Evolutionary conservation across 176 grass and related monocot species (phyloP).

Genomic region (Paspalum vaginatum): DNA sequence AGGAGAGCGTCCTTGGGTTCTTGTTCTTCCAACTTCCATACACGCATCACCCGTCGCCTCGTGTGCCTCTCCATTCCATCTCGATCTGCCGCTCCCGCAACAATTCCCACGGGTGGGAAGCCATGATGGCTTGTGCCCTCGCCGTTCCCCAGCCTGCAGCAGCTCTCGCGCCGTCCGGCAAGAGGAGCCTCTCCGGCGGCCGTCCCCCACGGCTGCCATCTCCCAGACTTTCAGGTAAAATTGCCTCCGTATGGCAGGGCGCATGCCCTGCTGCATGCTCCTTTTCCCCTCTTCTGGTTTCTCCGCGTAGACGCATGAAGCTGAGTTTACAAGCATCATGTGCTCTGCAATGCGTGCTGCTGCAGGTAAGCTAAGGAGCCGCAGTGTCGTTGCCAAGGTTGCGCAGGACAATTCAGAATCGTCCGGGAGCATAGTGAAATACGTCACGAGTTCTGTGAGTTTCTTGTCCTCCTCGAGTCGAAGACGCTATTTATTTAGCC

Average conservation of each 20-base stretch:
- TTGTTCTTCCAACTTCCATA: neutral
- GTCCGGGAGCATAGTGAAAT: slow-evolving; percentile 65
- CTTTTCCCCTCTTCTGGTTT: neutral
- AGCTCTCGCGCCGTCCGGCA: slow-evolving; percentile 28
- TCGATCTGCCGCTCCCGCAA: neutral
- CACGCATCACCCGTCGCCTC: neutral
- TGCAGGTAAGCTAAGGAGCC: slow-evolving; percentile 52
- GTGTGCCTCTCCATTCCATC: neutral
- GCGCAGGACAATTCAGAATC: slow-evolving; percentile 65
- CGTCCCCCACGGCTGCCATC: slow-evolving; percentile 33
- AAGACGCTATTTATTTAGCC: neutral
- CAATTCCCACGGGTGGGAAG: neutral
- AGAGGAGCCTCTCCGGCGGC: slow-evolving; percentile 22
- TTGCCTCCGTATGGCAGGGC: neutral
- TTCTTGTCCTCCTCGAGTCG: neutral
- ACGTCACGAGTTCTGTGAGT: slow-evolving; percentile 73
- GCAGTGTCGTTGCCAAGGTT: slow-evolving; percentile 53
- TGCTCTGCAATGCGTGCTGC: neutral
- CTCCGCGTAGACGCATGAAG: neutral
- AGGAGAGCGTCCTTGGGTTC: slow-evolving; percentile 13
- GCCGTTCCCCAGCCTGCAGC: slow-evolving; percentile 42
- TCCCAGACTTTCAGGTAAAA: slow-evolving; percentile 51
- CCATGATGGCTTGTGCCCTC: slow-evolving; percentile 53
- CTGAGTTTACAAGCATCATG: neutral
- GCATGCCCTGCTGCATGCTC: neutral